Conservation (phyloP, 495 filamentous ascomycete genomes). For the Pyrenula massariospora region DNA sequence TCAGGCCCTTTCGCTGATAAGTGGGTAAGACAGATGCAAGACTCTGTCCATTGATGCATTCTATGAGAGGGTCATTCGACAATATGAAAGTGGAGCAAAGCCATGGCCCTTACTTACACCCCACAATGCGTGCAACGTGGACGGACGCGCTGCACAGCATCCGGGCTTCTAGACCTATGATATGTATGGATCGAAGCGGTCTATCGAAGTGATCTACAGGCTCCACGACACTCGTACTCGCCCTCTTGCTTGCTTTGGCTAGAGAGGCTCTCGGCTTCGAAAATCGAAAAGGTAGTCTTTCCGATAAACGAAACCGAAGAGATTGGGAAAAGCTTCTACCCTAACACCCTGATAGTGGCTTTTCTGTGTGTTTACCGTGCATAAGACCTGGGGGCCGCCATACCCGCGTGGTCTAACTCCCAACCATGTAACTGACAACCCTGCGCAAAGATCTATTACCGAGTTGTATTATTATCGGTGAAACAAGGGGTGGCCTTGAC, state of each 20-base stretch:
- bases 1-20: background rate
- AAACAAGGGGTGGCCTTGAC: background rate
- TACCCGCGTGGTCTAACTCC: background rate
- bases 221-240: background rate
- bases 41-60: background rate
- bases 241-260: background rate
- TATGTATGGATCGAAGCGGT: background rate
- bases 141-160: background rate
- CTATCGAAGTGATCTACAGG: too few species aligned
- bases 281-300: background rate
- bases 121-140: background rate
- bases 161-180: background rate
- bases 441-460: background rate
- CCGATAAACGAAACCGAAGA: background rate
- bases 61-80: background rate
- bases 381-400: background rate
- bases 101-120: background rate
- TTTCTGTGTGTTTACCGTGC: background rate
- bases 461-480: background rate
- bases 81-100: background rate
- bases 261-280: background rate
- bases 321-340: background rate
- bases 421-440: background rate
- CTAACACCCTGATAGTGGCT: background rate
- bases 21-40: background rate